These are phyloP conservation scores for Capsicum rhomboideum DNA, from an alignment of 257 asterid species.

Conservation along the genomic window DNA sequence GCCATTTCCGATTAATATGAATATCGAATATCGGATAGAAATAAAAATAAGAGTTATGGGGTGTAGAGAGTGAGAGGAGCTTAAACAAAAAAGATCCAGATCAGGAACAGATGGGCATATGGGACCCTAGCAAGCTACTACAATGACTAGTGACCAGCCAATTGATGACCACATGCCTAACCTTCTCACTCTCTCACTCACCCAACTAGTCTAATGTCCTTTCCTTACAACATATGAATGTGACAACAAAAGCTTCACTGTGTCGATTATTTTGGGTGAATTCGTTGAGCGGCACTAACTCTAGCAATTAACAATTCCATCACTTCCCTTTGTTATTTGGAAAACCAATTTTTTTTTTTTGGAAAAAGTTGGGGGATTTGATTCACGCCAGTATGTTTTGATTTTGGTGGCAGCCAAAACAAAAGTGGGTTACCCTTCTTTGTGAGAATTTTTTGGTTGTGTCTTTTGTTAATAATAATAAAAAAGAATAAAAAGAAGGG, in stretches of 20 bases:
- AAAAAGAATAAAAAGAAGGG: too few species aligned
- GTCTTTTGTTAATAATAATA: too few species aligned
- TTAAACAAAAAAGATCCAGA: not conserved
- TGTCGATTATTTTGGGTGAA: too few species aligned
- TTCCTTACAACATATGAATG: not conserved
- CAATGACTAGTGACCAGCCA: constrained; percentile 19
- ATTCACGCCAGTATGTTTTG: too few species aligned
- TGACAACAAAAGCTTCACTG: constrained; percentile 4
- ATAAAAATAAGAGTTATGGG: not conserved
- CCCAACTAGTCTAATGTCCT: constrained; percentile 12
- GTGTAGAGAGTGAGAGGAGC: not conserved
- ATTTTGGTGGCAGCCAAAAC: too few species aligned
- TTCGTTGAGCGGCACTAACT: too few species aligned
- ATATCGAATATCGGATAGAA: not conserved
- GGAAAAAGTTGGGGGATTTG: too few species aligned
- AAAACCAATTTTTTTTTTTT: too few species aligned
- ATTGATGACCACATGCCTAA: constrained; percentile 15
- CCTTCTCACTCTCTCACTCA: not conserved
- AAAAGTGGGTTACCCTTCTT: too few species aligned
- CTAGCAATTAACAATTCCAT: too few species aligned
- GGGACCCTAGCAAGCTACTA: not conserved
- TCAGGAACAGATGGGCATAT: constrained; percentile 9
- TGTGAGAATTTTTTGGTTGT: too few species aligned
- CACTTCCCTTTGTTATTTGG: too few species aligned
- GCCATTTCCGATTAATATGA: not conserved